These are phyloP conservation scores for Ustanciosporium gigantosporum DNA, from an alignment of 1,284 basidiomycete species.

Conservation along the genomic window DNA sequence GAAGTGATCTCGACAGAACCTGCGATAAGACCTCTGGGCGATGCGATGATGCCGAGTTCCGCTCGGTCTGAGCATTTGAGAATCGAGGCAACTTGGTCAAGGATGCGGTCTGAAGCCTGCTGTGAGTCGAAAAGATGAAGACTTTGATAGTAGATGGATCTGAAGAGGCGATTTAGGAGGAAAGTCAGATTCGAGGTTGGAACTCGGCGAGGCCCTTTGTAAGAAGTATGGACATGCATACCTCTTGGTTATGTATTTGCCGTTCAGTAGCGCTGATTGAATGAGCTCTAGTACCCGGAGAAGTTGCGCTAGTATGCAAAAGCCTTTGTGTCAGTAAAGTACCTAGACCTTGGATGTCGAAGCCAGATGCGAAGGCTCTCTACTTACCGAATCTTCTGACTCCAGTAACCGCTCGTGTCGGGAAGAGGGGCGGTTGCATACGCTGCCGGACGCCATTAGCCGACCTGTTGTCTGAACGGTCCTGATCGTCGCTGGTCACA, in stretches of 20 bases:
- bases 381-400: not conserved
- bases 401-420: not conserved
- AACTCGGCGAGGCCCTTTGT: too few relatives aligned
- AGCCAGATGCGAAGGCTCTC: too few relatives aligned
- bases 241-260: slow-evolving; percentile 34
- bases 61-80: slow-evolving; percentile 5
- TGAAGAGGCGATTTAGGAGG: too few relatives aligned
- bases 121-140: slow-evolving; percentile 38
- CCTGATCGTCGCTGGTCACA: too few relatives aligned
- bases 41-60: slow-evolving; percentile 38
- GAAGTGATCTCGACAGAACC: slow-evolving; percentile 14
- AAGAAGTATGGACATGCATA: too few relatives aligned
- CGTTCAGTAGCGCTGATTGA: slow-evolving; percentile 14
- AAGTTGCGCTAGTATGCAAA: slow-evolving; percentile 32
- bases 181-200: too few relatives aligned
- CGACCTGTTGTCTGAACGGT: too few relatives aligned
- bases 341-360: too few relatives aligned
- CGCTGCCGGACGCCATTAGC: too few relatives aligned
- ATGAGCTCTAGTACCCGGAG: slow-evolving; percentile 32
- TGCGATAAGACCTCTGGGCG: slow-evolving; percentile 34
- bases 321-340: too few relatives aligned
- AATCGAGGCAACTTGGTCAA: slow-evolving; percentile 11
- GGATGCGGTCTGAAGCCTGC: slow-evolving; percentile 27
- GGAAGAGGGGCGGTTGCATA: not conserved
- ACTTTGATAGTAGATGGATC: slow-evolving; percentile 49